Evolutionary conservation across 2,329 filamentous ascomycete species (phyloP), one percentile per base, ranked within the genome.

Genomic region (Tolypocladium ovalisporum): DNA sequence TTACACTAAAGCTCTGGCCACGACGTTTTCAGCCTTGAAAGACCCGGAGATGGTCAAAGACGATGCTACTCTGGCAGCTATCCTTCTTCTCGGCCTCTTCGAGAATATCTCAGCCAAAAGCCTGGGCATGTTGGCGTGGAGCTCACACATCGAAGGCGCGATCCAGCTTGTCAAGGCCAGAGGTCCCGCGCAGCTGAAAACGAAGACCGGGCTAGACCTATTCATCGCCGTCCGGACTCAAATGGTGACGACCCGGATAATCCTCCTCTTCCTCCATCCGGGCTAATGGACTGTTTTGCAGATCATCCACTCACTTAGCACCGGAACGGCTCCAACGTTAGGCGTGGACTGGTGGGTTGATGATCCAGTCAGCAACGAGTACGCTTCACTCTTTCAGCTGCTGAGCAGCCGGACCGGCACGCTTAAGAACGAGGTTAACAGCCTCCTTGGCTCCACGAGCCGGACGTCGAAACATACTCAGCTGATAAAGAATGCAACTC

Each of bases 121-220:
- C 57, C 68, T 79, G 54, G 79, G 76, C 39, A 76, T 79, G 64
- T 70, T 77, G 56, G 80, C 81, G 1, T 86, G 83, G 83, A 80
- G 80, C 10, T 82, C 81, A 4, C 83, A 85, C 62, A 77, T 81
- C n/a, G 79, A 84, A 59, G 83, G 82, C 1, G 83, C 83, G 34
- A 77, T 85, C 34, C 77, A 82, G 60, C 71, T 85, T 2, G 79
- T 83, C 58, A 81, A 80, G 64, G 74, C 78, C 7, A 75, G 83
- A 53, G 81, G 81, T 3, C 77, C 74, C 62, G 76, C 78, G 57
- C 80, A 83, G 62, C 64, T 82, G 5, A 70, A 73, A 44, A 81
- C 79, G 10, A 78, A 76, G 65, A 71, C 73, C 1, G 83, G 82
- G 0, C 65, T 79, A 32, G 73, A 76, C 59, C 72, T 86, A 4